phyloP scores from a whole-genome alignment of 129 eudicot species.

The Flaveria linearis region DNA sequence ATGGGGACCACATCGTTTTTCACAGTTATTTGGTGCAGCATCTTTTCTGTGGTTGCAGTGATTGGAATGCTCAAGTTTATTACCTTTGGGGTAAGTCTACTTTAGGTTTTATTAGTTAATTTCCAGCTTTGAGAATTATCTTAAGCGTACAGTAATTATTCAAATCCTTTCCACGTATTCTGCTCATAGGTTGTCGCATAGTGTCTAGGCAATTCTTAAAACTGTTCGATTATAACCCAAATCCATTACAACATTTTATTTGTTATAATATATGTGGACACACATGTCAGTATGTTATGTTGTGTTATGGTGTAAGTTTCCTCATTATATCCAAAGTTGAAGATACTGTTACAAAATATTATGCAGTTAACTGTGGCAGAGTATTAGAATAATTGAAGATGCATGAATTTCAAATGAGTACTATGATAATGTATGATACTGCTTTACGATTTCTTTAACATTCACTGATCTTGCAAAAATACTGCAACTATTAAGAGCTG shows the following conservation, averaged over 20 bases:
- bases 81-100: slow-evolving; percentile 61
- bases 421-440: background rate
- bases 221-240: background rate
- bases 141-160: background rate
- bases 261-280: slow-evolving; percentile 4
- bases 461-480: background rate
- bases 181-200: slow-evolving; percentile 4
- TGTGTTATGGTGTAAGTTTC: slow-evolving; percentile 5
- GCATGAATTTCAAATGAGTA: slow-evolving; percentile 18
- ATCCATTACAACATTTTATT: background rate
- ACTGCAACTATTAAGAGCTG: slow-evolving; percentile 1
- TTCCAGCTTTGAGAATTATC: slow-evolving; percentile 5
- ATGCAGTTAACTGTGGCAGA: background rate
- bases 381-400: background rate
- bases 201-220: slow-evolving; percentile 17
- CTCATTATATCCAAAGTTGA: background rate
- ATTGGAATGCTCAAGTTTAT: slow-evolving; percentile 68
- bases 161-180: background rate
- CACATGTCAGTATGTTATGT: background rate
- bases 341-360: background rate
- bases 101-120: slow-evolving; percentile 1
- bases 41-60: slow-evolving; percentile 73
- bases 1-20: slow-evolving; percentile 91
- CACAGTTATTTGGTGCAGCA: slow-evolving; percentile 77
- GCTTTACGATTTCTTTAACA: background rate